Evolutionary conservation across 176 grass and related monocot genomes (phyloP).

Genomic region (Phyllostachys edulis): DNA sequence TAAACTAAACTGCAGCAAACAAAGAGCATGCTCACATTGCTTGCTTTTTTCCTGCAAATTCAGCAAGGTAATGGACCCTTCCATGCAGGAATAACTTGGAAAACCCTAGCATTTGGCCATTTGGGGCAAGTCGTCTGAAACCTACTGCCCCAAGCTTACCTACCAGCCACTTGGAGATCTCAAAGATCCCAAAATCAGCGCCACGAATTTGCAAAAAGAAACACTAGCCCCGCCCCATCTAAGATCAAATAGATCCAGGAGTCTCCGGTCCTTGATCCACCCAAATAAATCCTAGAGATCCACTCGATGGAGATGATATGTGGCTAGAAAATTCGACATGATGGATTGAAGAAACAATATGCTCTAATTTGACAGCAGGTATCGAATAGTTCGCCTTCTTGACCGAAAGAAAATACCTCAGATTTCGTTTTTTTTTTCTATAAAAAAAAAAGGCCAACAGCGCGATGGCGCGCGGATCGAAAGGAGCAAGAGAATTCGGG

Average conservation of each 20-base stretch:
- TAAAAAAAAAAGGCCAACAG: too few species aligned
- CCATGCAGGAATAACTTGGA: not conserved
- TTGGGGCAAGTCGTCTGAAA: not conserved
- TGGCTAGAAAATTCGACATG: not conserved
- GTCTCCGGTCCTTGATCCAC: not conserved
- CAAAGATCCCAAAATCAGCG: not conserved
- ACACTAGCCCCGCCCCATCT: not conserved
- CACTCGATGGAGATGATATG: not conserved
- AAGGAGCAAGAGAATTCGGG: not conserved
- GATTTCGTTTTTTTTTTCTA: not conserved
- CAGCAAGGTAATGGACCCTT: not conserved
- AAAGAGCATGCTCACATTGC: not conserved
- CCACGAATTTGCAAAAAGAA: not conserved
- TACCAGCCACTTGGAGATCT: not conserved
- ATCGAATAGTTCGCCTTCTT: not conserved
- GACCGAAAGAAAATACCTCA: not conserved
- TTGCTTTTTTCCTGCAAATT: not conserved
- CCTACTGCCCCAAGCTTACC: not conserved
- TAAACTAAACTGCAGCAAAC: not conserved
- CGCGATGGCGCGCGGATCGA: not conserved
- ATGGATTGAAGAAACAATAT: not conserved
- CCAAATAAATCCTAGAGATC: not conserved
- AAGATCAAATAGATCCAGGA: constrained; percentile 18
- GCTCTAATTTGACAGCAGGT: not conserved
- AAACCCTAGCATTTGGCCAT: not conserved